Conservation (phyloP, 768 basidiomycete species). For the Podaxis sp. region DNA sequence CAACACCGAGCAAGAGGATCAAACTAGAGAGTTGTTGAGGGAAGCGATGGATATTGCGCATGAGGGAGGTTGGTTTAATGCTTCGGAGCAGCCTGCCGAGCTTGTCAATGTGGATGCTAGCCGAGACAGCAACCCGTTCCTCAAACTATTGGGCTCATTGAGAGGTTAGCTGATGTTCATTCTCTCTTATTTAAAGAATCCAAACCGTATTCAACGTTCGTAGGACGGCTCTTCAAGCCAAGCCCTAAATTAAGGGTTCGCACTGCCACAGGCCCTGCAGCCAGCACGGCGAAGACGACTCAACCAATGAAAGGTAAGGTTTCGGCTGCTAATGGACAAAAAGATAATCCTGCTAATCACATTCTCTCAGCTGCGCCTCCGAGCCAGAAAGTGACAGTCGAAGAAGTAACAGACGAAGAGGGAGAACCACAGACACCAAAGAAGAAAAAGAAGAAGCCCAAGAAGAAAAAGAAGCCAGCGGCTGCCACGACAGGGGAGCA, state of each 20-base stretch:
- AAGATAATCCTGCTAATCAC: conserved; percentile 4
- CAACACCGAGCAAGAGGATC: conserved; percentile 70
- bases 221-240: conserved; percentile 65
- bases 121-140: conserved; percentile 72
- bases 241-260: conserved; percentile 40
- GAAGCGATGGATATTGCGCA: conserved; percentile 75
- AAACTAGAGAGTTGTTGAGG: conserved; percentile 55
- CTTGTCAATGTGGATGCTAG: conserved; percentile 46
- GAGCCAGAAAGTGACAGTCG: conserved; percentile 54
- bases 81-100: conserved; percentile 31
- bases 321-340: conserved; percentile 13
- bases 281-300: conserved; percentile 21
- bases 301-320: conserved; percentile 22
- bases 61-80: conserved; percentile 60
- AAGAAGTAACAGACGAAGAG: conserved; percentile 70
- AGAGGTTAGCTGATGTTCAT: conserved; percentile 47
- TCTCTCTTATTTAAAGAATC: not conserved
- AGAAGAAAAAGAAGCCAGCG: conserved; percentile 72
- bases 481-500: conserved; percentile 25
- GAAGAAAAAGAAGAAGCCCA: conserved; percentile 77
- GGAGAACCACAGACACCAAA: conserved; percentile 40
- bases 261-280: conserved; percentile 18
- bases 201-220: not conserved
- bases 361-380: conserved; percentile 21
- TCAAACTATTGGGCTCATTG: conserved; percentile 72